Evolutionary conservation across 306 rosid genomes (phyloP).

Genomic region (Mucuna pruriens): DNA sequence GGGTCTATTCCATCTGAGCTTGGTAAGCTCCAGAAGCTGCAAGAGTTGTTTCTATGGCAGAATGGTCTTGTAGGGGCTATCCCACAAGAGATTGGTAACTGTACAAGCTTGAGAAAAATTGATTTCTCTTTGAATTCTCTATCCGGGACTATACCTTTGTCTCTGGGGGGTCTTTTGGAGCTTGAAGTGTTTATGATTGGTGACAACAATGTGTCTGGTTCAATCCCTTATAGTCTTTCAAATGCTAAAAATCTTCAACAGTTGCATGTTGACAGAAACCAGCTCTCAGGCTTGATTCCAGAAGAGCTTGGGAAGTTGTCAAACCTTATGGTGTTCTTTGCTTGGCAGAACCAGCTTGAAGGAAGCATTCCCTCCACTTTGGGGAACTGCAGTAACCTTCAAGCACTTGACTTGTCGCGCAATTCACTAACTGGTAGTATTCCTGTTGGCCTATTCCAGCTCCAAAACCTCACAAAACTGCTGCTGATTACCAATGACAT

Average conservation of each 20-base stretch:
- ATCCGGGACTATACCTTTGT: conserved; percentile 81
- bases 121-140: conserved; percentile 87
- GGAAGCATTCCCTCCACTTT: conserved; percentile 81
- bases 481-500: conserved; percentile 81
- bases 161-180: conserved; percentile 57
- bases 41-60: conserved; percentile 83
- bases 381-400: conserved; percentile 60
- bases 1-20: conserved; percentile 84
- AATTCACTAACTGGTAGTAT: conserved; percentile 74
- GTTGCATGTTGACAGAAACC: conserved; percentile 87
- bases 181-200: conserved; percentile 93
- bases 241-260: conserved; percentile 69
- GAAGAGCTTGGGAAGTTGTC: conserved; percentile 67
- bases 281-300: conserved; percentile 92
- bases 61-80: conserved; percentile 75
- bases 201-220: conserved; percentile 85
- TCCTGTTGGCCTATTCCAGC: conserved; percentile 78
- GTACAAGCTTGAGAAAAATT: conserved; percentile 74
- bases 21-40: conserved; percentile 80
- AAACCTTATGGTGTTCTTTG: conserved; percentile 67
- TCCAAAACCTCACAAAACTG: conserved; percentile 78
- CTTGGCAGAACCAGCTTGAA: conserved; percentile 90
- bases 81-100: conserved; percentile 85
- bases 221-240: conserved; percentile 77
- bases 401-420: conserved; percentile 80